Conservation (phyloP, 2,329 filamentous ascomycete species). For the Macrophomina phaseolina region DNA sequence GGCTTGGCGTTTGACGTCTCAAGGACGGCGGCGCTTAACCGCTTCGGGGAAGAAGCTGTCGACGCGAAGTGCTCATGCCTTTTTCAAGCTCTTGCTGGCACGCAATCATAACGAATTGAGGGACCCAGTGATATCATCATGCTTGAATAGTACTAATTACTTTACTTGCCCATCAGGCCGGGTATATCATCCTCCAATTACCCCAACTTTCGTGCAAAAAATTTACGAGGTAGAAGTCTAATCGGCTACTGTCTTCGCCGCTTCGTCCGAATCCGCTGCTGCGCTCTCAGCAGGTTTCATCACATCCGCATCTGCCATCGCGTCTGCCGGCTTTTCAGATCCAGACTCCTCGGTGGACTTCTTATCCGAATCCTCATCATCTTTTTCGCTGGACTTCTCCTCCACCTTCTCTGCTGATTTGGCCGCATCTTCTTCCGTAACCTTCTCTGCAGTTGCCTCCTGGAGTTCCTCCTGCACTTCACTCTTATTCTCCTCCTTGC, state of each 20-base stretch:
- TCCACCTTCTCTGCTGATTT: constrained; percentile 31
- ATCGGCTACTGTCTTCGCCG: constrained; percentile 20
- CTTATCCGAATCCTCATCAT: constrained; percentile 32
- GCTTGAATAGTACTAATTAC: background rate
- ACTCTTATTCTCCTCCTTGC: background rate
- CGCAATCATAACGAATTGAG: too few species aligned
- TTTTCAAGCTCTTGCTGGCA: background rate
- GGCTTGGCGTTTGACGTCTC: constrained; percentile 20
- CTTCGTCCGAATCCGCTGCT: constrained; percentile 13
- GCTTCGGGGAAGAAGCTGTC: constrained; percentile 18
- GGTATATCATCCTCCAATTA: constrained; percentile 22
- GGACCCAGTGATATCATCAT: background rate
- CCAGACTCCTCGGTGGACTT: constrained; percentile 33
- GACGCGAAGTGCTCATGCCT: background rate
- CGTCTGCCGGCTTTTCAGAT: constrained; percentile 31
- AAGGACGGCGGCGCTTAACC: constrained; percentile 4
- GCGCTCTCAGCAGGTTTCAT: constrained; percentile 14
- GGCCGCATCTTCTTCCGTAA: constrained; percentile 29
- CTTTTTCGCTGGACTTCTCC: constrained; percentile 34
- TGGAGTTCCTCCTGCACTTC: background rate
- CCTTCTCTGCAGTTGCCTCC: background rate
- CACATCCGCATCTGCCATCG: constrained; percentile 5
- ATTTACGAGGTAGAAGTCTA: background rate
- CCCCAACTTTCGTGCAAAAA: background rate
- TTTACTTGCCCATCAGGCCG: constrained; percentile 20